phyloP scores from a whole-genome alignment of 352 stramenopile genomes.

The Hyphochytrium catenoides region DNA sequence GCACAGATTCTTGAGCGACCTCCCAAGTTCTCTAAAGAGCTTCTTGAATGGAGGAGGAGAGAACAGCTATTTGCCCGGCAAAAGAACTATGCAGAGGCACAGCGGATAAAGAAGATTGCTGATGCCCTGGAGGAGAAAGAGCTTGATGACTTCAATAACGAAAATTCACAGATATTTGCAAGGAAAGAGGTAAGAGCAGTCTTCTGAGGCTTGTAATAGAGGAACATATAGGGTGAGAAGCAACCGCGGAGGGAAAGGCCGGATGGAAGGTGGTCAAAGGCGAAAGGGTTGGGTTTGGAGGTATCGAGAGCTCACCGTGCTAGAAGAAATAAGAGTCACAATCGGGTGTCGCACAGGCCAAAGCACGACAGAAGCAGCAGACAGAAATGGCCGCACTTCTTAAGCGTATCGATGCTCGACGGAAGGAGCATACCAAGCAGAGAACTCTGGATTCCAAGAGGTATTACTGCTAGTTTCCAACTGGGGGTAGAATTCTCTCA shows the following conservation, averaged over 20 bases:
- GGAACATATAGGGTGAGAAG: too few species aligned
- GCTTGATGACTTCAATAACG: conserved; percentile 54
- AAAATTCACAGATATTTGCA: conserved; percentile 36
- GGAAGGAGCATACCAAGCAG: conserved; percentile 81
- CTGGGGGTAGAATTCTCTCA: too few species aligned
- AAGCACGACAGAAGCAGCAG: conserved; percentile 71
- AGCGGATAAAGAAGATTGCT: conserved; percentile 82
- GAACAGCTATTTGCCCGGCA: conserved; percentile 77
- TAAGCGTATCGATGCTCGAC: conserved; percentile 74
- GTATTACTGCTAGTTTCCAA: too few species aligned
- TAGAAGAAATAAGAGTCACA: too few species aligned
- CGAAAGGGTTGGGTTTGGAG: too few species aligned
- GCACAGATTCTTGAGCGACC: conserved; percentile 47
- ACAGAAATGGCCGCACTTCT: conserved; percentile 71
- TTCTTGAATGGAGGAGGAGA: conserved; percentile 79
- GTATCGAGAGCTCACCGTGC: too few species aligned
- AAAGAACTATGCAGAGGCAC: conserved; percentile 75
- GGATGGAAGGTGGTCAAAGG: too few species aligned
- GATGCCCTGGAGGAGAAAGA: conserved; percentile 80
- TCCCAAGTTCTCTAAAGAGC: conserved; percentile 74
- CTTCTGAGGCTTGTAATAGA: too few species aligned
- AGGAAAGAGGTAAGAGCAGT: too few species aligned
- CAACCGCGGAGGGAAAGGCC: too few species aligned
- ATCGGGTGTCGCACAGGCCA: too few species aligned
- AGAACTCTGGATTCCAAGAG: conserved; percentile 73